phyloP scores from a whole-genome alignment of 1,139 yeast genomes.

The Hyphopichia fennica region DNA sequence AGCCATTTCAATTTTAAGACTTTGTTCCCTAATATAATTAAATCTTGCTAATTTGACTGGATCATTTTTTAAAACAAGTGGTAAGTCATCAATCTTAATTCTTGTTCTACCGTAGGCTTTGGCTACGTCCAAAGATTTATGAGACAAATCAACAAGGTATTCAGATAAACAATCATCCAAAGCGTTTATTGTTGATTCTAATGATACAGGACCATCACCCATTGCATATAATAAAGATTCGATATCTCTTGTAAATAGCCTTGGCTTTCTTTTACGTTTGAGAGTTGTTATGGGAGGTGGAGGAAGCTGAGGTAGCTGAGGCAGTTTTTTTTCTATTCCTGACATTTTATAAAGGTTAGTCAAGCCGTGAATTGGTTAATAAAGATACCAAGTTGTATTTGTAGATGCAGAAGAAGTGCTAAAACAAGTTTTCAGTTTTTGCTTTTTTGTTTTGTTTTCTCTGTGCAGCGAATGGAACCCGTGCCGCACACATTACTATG shows the following conservation, averaged over 20 bases:
- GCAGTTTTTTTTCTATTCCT: background rate
- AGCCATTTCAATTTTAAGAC: slow-evolving; percentile 75
- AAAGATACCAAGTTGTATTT: no score
- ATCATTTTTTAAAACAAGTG: slow-evolving; percentile 80
- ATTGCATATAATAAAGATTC: slow-evolving; percentile 77
- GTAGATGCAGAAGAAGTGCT: no score
- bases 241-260: slow-evolving; percentile 62
- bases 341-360: background rate
- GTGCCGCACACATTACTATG: no score
- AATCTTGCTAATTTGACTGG: slow-evolving; percentile 82
- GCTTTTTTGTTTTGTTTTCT: no score
- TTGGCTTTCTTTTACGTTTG: slow-evolving; percentile 32
- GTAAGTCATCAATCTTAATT: slow-evolving; percentile 84
- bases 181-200: slow-evolving; percentile 73
- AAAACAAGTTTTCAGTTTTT: no score
- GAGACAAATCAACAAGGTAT: slow-evolving; percentile 62
- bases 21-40: slow-evolving; percentile 73
- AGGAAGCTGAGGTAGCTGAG: background rate
- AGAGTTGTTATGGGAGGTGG: slow-evolving; percentile 1
- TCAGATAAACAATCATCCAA: slow-evolving; percentile 83
- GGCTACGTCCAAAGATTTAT: slow-evolving; percentile 22
- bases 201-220: slow-evolving; percentile 82
- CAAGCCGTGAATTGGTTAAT: no score
- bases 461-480: no score
- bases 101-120: slow-evolving; percentile 56